phyloP scores from a whole-genome alignment of 1,284 basidiomycete genomes.

The Phaffia rhodozyma region DNA sequence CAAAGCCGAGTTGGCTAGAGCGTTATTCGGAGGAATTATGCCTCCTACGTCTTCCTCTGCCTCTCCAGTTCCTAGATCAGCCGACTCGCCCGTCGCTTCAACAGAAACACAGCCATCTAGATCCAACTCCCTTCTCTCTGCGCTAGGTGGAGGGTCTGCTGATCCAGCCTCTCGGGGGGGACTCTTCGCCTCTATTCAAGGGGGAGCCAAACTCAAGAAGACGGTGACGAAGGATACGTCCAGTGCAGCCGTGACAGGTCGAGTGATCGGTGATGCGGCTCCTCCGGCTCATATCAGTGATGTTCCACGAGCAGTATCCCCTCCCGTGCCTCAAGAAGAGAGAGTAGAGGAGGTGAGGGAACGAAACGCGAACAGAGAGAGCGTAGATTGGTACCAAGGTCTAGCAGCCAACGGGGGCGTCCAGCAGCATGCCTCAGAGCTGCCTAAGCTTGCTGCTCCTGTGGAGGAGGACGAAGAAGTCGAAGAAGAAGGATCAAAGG shows the following conservation, averaged over 20 bases:
- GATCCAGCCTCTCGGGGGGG: conserved; percentile 49
- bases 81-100: conserved; percentile 26
- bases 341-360: conserved; percentile 21
- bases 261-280: conserved; percentile 58
- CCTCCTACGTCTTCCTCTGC: conserved; percentile 28
- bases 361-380: conserved; percentile 51
- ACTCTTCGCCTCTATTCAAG: conserved; percentile 69
- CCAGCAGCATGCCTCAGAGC: conserved; percentile 25
- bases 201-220: conserved; percentile 62
- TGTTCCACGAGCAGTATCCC: conserved; percentile 35
- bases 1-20: conserved; percentile 59
- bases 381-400: conserved; percentile 76
- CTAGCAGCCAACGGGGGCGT: conserved; percentile 60
- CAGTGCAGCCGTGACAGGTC: conserved; percentile 53
- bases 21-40: conserved; percentile 60
- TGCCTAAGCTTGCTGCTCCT: conserved; percentile 44
- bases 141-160: conserved; percentile 32
- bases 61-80: conserved; percentile 31
- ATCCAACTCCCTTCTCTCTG: conserved; percentile 24
- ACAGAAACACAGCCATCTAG: conserved; percentile 32
- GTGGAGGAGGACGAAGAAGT: conserved; percentile 48
- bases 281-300: conserved; percentile 60
- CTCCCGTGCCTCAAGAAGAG: conserved; percentile 29
- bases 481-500: conserved; percentile 30
- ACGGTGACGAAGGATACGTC: conserved; percentile 76